Percentiles rank a stretch among this genome's conserved stretches.
Conservation (phyloP, 768 basidiomycete genomes). For the Leccinum disarticulatum region DNA sequence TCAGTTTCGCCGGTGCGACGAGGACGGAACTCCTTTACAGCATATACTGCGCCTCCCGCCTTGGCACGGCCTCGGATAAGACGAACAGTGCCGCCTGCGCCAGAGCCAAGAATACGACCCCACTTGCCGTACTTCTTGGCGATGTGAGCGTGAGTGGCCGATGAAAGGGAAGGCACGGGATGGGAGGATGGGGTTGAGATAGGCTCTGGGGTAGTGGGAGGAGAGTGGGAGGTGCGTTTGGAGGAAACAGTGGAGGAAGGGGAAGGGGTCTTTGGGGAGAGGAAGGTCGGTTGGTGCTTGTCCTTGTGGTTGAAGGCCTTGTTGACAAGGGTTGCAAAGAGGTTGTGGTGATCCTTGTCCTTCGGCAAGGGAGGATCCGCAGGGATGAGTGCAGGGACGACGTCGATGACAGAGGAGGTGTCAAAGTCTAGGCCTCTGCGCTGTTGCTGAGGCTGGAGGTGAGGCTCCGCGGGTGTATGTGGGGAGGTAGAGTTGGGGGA, state of each 20-base stretch:
- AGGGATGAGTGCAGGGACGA: slow-evolving; percentile 27
- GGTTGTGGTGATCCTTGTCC: slow-evolving; percentile 28
- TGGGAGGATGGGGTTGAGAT: slow-evolving; percentile 27
- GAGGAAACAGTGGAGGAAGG: slow-evolving; percentile 31
- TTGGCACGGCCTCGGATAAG: slow-evolving; percentile 87
- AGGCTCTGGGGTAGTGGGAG: slow-evolving; percentile 25
- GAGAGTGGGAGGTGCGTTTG: slow-evolving; percentile 29
- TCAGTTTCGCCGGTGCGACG: slow-evolving; percentile 85
- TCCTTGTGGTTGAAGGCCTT: slow-evolving; percentile 34
- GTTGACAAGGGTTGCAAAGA: slow-evolving; percentile 35
- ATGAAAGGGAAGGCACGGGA: slow-evolving; percentile 63
- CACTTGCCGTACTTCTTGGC: slow-evolving; percentile 99
- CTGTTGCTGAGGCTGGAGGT: slow-evolving; percentile 36
- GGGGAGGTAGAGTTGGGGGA: slow-evolving; percentile 26
- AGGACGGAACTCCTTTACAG: slow-evolving; percentile 96
- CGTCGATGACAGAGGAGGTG: slow-evolving; percentile 33
- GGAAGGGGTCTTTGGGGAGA: slow-evolving; percentile 32
- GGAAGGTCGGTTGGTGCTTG: slow-evolving; percentile 10
- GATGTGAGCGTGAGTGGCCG: slow-evolving; percentile 86
- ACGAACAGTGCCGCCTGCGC: slow-evolving; percentile 97
- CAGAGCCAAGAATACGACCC: slow-evolving; percentile 92
- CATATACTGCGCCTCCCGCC: slow-evolving; percentile 82
- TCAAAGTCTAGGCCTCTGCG: slow-evolving; percentile 37
- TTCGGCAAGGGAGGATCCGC: slow-evolving; percentile 17
- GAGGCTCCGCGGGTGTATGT: slow-evolving; percentile 32